Base-by-base conservation (phyloP, 257 asterid species). In the Lycium ferocissimum region DNA sequence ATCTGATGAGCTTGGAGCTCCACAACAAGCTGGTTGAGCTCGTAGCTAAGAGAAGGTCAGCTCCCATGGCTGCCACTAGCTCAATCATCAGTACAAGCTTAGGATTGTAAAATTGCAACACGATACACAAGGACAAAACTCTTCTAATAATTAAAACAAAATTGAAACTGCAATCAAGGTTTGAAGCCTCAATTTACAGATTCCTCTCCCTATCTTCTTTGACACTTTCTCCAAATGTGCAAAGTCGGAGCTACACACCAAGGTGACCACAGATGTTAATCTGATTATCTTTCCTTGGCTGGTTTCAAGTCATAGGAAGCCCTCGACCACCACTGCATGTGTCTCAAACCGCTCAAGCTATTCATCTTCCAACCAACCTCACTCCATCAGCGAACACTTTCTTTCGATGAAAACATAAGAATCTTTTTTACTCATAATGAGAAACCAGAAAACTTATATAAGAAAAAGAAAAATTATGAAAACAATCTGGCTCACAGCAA, bases 311-410 rank as follows among this genome's bases (percentile, higher is more conserved):
- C 35, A 71, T 43, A 71, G 57, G 57, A 40, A 56, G 57, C 47
- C 79, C 57, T 71, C 1, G 5, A 40, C 79, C 57, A 43, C 56
- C 57, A 71, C 79, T 71, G 33, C 37, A 43, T 43, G 53, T 71
- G 26, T 43, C 79, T 71, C 37, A 18, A 20, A 71, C 18, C 79
- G 40, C 79, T 43, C 17, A 18, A 40, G 57, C 79, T 18, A n/a
- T 17, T 71, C 79, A 71, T 71, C 37, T 71, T n/a, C 54, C 56
- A 71, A 71, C 33, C 37, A 71, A 71, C 17, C 79, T 43, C 79
- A 71, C 79, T 18, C 56, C 79, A 71, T 71, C 56, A 9, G 40
- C 17, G 62, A 56, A 63, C 40, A 22, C 79, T 71, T 59, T 33
- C 26, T 59, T 71, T 45, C 7, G 38, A 62, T 66, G 72, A 66